These are phyloP conservation scores for Candida sp. DNA, from an alignment of 1,139 yeast genomes.

Conservation along the genomic window DNA sequence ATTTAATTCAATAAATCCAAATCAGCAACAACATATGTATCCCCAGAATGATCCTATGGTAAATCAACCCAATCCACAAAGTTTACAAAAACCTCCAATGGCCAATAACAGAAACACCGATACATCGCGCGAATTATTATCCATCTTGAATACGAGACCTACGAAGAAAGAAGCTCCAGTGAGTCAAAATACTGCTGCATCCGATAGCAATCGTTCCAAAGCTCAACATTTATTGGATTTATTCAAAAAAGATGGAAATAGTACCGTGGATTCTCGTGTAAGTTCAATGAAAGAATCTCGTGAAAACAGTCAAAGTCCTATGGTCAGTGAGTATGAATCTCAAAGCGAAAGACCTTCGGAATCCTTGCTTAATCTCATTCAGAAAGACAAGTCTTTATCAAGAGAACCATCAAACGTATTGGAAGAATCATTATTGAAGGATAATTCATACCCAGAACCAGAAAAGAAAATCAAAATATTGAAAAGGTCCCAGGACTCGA, in stretches of 20 bases:
- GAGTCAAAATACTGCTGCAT: conserved; percentile 13
- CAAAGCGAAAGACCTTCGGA: conserved; percentile 2
- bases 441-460: conserved; percentile 10
- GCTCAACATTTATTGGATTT: conserved; percentile 39
- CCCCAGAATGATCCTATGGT: conserved; percentile 1
- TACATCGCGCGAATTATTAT: conserved; percentile 51
- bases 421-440: conserved; percentile 19
- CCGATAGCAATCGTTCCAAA: conserved; percentile 28
- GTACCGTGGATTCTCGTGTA: not conserved
- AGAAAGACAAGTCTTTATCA: conserved; percentile 1
- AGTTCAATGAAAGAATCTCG: not conserved
- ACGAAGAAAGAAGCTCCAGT: conserved; percentile 8
- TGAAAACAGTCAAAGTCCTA: not conserved
- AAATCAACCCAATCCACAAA: conserved; percentile 40
- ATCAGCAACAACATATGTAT: conserved; percentile 4
- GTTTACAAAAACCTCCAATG: conserved; percentile 38
- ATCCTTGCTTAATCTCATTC: conserved; percentile 2
- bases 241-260: conserved; percentile 19
- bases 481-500: conserved; percentile 19
- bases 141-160: conserved; percentile 41
- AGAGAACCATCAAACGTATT: conserved; percentile 24
- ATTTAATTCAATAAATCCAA: conserved; percentile 2
- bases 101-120: conserved; percentile 30
- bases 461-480: conserved; percentile 31
- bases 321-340: not conserved